Conservation (phyloP, 2,329 filamentous ascomycete species). For the Aspergillus sp. region DNA sequence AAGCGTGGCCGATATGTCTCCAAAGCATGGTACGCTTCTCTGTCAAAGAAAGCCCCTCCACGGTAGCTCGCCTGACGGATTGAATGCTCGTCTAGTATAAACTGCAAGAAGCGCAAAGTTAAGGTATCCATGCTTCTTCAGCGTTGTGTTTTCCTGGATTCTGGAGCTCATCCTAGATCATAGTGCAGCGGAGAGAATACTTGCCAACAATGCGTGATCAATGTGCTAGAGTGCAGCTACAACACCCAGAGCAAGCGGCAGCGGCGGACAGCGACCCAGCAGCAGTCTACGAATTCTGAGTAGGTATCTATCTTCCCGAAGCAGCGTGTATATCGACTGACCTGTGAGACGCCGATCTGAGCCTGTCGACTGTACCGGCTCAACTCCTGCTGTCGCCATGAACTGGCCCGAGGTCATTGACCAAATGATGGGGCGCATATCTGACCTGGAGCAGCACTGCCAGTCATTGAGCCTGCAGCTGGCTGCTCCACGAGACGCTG, state of each 20-base stretch:
- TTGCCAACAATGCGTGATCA: neutral
- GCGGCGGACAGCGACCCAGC: neutral
- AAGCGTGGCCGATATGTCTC: neutral
- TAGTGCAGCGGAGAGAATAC: neutral
- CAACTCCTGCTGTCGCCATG: too few species aligned
- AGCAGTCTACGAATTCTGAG: neutral
- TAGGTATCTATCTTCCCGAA: neutral
- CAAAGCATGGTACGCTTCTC: neutral
- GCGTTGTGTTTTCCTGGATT: neutral
- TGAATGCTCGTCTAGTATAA: neutral
- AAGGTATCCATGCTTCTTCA: neutral
- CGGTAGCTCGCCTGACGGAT: too few species aligned
- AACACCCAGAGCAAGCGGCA: neutral
- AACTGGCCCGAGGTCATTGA: too few species aligned
- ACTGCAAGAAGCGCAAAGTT: neutral
- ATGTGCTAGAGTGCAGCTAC: neutral
- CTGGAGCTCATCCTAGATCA: neutral
- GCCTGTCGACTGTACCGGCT: too few species aligned
- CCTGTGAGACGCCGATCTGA: neutral
- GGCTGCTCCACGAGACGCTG: neutral
- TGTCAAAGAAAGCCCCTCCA: neutral
- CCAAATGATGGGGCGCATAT: too few species aligned
- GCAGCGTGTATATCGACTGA: neutral
- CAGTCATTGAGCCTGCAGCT: too few species aligned
- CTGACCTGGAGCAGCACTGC: too few species aligned